Conservation (phyloP, 73 alveolate genomes). For the Paramecium primaurelia region DNA sequence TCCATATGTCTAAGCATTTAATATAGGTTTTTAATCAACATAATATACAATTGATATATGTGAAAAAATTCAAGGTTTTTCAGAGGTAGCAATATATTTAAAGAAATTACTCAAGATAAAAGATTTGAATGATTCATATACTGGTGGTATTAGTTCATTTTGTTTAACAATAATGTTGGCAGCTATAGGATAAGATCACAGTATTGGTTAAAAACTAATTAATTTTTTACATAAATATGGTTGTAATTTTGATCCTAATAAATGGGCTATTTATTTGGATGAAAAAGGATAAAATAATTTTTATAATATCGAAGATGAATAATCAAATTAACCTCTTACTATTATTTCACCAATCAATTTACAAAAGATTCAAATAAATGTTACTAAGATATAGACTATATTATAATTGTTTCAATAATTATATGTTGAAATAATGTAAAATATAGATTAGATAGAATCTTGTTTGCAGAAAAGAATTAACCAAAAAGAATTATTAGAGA, state of each 20-base stretch:
- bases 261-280: conserved; percentile 30
- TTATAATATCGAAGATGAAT: background rate
- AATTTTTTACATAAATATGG: conserved; percentile 33
- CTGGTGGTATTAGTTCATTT: conserved; percentile 52
- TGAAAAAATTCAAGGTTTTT: background rate
- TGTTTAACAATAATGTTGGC: conserved; percentile 16
- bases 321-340: background rate
- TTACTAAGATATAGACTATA: background rate
- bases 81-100: background rate
- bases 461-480: background rate
- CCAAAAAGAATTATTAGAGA: background rate
- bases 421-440: background rate
- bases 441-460: background rate
- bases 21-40: conserved; percentile 26
- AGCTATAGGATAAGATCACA: background rate
- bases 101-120: background rate
- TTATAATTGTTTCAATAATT: background rate
- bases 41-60: background rate
- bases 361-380: background rate
- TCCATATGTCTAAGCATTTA: background rate
- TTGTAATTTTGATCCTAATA: conserved; percentile 28
- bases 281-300: background rate
- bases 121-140: conserved; percentile 27
- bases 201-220: background rate
- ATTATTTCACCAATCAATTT: conserved; percentile 1